Evolutionary conservation across 805 yeast genomes (phyloP).

Genomic region (Wickerhamomyces chambardii): DNA sequence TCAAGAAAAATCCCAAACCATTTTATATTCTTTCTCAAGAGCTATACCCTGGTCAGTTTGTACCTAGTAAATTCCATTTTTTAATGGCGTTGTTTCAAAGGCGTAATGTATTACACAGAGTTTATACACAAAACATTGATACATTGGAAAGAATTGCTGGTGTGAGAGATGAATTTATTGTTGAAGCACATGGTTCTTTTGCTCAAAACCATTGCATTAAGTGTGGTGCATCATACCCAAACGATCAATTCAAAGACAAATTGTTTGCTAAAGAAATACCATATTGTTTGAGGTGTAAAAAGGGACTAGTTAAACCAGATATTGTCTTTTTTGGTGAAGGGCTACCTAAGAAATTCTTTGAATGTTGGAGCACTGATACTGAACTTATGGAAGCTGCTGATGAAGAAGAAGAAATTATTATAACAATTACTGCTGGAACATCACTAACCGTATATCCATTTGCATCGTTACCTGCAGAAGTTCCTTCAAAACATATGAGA

Average conservation of each 20-base stretch:
- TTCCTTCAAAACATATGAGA: constrained; percentile 37
- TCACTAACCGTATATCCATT: constrained; percentile 87
- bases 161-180: constrained; percentile 47
- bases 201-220: constrained; percentile 77
- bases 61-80: constrained; percentile 77
- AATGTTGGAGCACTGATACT: constrained; percentile 50
- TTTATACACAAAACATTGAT: constrained; percentile 91
- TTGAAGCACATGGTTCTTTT: constrained; percentile 96
- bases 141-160: constrained; percentile 87
- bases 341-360: constrained; percentile 64
- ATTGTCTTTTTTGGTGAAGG: constrained; percentile 93
- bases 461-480: constrained; percentile 72
- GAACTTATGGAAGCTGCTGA: constrained; percentile 21
- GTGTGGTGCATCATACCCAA: constrained; percentile 48
- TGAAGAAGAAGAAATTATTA: constrained; percentile 37
- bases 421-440: constrained; percentile 89
- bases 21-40: constrained; percentile 81
- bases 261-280: constrained; percentile 27
- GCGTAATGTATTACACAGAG: constrained; percentile 50
- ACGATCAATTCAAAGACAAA: constrained; percentile 31
- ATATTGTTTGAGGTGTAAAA: constrained; percentile 47
- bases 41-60: constrained; percentile 78
- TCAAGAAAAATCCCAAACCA: constrained; percentile 68
- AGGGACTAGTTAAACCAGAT: constrained; percentile 82
- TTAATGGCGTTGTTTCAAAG: constrained; percentile 62